Conservation (phyloP, 805 yeast genomes). For the Wickerhamiella spandovensis region DNA sequence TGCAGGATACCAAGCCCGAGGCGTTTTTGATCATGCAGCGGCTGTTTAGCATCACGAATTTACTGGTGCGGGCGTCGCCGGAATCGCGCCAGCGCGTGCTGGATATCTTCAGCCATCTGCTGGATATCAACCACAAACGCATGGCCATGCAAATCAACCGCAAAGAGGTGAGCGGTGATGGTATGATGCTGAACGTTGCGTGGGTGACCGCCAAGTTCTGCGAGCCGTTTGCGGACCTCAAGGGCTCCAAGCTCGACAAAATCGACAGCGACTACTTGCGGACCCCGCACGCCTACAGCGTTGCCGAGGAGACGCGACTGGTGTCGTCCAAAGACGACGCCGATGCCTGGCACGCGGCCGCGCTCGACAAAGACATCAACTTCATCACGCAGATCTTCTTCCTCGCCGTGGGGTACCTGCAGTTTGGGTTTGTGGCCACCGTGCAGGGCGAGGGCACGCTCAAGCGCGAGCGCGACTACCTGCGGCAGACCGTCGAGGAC, state of each 20-base stretch:
- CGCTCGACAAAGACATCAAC: constrained; percentile 41
- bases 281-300: constrained; percentile 40
- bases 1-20: constrained; percentile 16
- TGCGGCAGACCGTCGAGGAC: constrained; percentile 15
- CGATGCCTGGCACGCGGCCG: constrained; percentile 33
- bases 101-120: constrained; percentile 54
- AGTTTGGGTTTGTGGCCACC: constrained; percentile 82
- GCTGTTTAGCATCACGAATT: constrained; percentile 56
- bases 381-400: constrained; percentile 89
- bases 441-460: constrained; percentile 43
- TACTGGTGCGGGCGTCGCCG: constrained; percentile 59
- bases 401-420: constrained; percentile 61
- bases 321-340: constrained; percentile 57
- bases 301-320: constrained; percentile 70
- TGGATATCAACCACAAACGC: constrained; percentile 77
- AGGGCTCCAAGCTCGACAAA: constrained; percentile 50
- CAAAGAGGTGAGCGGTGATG: constrained; percentile 56
- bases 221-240: constrained; percentile 67
- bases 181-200: constrained; percentile 67
- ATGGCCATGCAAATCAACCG: constrained; percentile 66
- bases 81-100: constrained; percentile 51
- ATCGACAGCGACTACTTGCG: constrained; percentile 62
- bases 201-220: constrained; percentile 56
- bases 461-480: constrained; percentile 32
- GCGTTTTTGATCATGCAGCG: constrained; percentile 22